Conservation (phyloP, 768 basidiomycete species). For the Hydnum rufescens region DNA sequence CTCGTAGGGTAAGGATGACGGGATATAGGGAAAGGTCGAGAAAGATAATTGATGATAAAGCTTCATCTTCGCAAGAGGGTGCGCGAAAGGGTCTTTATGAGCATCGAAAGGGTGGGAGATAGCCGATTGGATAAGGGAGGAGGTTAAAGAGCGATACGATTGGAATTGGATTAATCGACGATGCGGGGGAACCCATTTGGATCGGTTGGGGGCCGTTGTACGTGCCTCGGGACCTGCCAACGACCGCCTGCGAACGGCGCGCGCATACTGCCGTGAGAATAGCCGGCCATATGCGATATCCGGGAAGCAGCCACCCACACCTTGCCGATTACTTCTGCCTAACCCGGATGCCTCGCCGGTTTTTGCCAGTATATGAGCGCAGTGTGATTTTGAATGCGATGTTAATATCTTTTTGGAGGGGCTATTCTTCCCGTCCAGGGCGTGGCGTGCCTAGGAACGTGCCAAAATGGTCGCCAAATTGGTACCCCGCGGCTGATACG, state of each 20-base stretch:
- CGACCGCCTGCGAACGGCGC: slow-evolving; percentile 1
- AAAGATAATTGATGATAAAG: too few relatives aligned
- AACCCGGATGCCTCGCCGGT: background rate
- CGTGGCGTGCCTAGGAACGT: too few relatives aligned
- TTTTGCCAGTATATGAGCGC: too few relatives aligned
- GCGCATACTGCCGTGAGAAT: slow-evolving; percentile 1
- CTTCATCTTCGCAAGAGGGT: too few relatives aligned
- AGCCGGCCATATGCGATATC: background rate
- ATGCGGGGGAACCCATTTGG: background rate
- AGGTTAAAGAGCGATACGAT: background rate
- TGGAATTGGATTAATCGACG: background rate
- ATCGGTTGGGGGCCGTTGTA: too few relatives aligned
- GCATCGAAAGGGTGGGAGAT: background rate
- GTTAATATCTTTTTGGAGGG: too few relatives aligned
- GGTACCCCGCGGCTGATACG: background rate
- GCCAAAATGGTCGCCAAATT: background rate
- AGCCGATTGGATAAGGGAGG: background rate
- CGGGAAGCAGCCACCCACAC: background rate
- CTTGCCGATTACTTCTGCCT: background rate
- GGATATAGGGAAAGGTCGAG: too few relatives aligned
- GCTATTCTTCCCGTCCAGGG: too few relatives aligned
- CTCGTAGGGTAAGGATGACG: too few relatives aligned
- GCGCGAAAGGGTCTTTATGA: background rate
- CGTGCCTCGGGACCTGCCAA: background rate
- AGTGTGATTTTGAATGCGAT: too few relatives aligned